phyloP scores from a whole-genome alignment of 2,329 filamentous ascomycete species.

The Pseudogymnoascus sp. region DNA sequence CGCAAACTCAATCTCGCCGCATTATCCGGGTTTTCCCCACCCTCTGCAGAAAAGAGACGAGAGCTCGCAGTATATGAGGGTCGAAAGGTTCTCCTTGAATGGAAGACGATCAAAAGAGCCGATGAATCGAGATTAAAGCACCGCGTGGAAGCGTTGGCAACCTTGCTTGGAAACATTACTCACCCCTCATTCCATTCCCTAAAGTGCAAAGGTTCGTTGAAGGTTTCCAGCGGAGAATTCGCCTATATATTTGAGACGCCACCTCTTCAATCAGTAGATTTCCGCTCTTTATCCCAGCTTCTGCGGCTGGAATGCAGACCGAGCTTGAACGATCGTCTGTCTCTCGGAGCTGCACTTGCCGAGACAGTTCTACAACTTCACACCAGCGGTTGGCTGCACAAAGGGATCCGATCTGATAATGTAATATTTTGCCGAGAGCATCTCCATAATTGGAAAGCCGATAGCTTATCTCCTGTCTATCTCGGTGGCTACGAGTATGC shows the following conservation, averaged over 20 bases:
- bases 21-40: background rate
- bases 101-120: constrained; percentile 11
- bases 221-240: constrained; percentile 11
- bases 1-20: background rate
- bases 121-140: constrained; percentile 10
- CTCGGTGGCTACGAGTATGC: constrained; percentile 15
- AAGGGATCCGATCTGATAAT: background rate
- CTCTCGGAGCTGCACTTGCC: constrained; percentile 11
- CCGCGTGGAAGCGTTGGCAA: constrained; percentile 13
- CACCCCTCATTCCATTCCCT: constrained; percentile 12
- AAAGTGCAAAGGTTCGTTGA: constrained; percentile 11
- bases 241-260: constrained; percentile 13
- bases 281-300: constrained; percentile 8
- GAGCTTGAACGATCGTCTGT: constrained; percentile 9
- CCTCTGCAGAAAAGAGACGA: constrained; percentile 1
- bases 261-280: constrained; percentile 1
- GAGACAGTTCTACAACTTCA: constrained; percentile 14
- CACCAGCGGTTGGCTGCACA: constrained; percentile 15
- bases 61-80: constrained; percentile 14
- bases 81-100: constrained; percentile 12
- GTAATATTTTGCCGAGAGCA: background rate
- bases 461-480: background rate
- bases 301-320: background rate
- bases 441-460: background rate
- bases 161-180: constrained; percentile 10